phyloP scores from a whole-genome alignment of 345 rosid species.

The Physaria fendleri region DNA sequence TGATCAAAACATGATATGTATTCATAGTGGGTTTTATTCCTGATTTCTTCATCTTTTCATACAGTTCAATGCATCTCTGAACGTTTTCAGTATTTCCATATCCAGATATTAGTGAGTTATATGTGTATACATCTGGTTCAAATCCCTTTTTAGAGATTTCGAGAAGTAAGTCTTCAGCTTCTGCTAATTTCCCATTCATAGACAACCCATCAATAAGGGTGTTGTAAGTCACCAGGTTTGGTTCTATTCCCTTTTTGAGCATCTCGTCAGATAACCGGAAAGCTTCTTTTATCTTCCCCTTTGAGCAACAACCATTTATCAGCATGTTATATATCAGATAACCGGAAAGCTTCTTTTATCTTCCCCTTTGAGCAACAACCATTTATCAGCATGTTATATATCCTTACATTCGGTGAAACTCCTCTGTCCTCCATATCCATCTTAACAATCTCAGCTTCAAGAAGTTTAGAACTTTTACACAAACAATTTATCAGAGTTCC shows the following conservation, averaged over 20 bases:
- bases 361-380: constrained; percentile 51
- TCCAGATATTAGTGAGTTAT: constrained; percentile 68
- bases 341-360: constrained; percentile 50
- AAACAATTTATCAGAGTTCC: constrained; percentile 67
- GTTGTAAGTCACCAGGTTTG: constrained; percentile 73
- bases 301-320: constrained; percentile 47
- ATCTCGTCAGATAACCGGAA: constrained; percentile 59
- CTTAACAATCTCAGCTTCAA: constrained; percentile 66
- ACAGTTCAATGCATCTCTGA: constrained; percentile 51
- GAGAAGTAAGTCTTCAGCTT: constrained; percentile 61
- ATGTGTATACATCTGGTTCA: constrained; percentile 61
- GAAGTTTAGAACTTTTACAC: constrained; percentile 62
- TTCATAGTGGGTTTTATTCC: constrained; percentile 50
- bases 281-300: constrained; percentile 54
- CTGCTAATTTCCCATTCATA: constrained; percentile 42
- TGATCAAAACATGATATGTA: constrained; percentile 56
- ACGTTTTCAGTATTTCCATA: constrained; percentile 43
- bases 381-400: constrained; percentile 70
- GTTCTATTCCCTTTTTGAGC: constrained; percentile 37
- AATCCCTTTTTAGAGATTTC: constrained; percentile 43
- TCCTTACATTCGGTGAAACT: constrained; percentile 47
- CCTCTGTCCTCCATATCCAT: constrained; percentile 59
- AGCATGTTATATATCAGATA: constrained; percentile 69
- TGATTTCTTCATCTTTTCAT: constrained; percentile 53
- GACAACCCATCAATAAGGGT: constrained; percentile 63